These are phyloP conservation scores for Beauveria medogensis DNA, from an alignment of 2,329 filamentous ascomycete genomes.

Conservation along the genomic window DNA sequence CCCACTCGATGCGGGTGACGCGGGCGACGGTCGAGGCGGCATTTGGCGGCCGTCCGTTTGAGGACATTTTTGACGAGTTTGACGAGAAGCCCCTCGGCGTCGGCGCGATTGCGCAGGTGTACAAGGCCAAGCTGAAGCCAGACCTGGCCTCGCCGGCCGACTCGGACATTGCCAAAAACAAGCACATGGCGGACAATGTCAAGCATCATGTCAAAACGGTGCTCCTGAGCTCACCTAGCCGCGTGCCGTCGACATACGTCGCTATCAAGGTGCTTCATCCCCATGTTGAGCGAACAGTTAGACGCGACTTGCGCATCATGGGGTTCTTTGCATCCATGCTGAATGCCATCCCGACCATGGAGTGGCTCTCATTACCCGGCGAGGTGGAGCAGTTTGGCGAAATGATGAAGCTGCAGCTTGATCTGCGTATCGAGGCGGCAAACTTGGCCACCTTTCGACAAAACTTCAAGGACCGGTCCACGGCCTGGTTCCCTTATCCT, in stretches of 20 bases:
- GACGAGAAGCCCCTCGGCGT: slow-evolving; percentile 83
- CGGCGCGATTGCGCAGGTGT: slow-evolving; percentile 94
- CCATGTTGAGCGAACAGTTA: slow-evolving; percentile 77
- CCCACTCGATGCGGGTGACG: slow-evolving; percentile 75
- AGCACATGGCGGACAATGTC: slow-evolving; percentile 59
- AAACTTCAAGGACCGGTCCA: slow-evolving; percentile 82
- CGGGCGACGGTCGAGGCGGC: slow-evolving; percentile 72
- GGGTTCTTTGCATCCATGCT: slow-evolving; percentile 76
- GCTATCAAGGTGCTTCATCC: slow-evolving; percentile 95
- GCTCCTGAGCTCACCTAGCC: slow-evolving; percentile 75
- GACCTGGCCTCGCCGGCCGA: slow-evolving; percentile 59
- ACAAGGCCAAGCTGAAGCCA: slow-evolving; percentile 85
- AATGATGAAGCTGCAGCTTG: slow-evolving; percentile 98
- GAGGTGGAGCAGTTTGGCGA: slow-evolving; percentile 91
- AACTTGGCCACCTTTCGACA: slow-evolving; percentile 83
- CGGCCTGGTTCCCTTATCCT: slow-evolving; percentile 94
- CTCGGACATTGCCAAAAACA: slow-evolving; percentile 36
- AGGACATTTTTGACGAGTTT: slow-evolving; percentile 95
- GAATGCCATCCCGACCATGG: slow-evolving; percentile 84
- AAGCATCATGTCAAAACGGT: slow-evolving; percentile 76
- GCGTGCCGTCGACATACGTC: slow-evolving; percentile 85
- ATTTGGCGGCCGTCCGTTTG: slow-evolving; percentile 71
- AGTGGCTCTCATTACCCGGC: slow-evolving; percentile 93
- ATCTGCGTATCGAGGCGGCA: slow-evolving; percentile 87
- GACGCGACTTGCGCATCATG: slow-evolving; percentile 93